These are phyloP conservation scores for Polysphondylium violaceum DNA, from an alignment of 78 protist genomes.

Conservation along the genomic window DNA sequence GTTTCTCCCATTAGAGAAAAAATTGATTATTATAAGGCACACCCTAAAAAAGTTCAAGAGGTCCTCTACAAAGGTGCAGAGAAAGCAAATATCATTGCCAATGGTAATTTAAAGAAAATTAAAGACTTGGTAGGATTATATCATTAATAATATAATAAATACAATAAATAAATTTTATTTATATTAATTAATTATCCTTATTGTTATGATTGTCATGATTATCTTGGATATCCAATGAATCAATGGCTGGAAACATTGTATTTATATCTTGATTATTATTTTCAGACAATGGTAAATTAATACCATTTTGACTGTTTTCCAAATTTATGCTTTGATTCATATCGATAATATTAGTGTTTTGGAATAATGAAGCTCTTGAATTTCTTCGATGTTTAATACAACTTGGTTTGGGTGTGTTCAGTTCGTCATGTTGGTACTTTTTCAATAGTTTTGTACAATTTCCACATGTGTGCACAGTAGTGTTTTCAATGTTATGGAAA, in stretches of 20 bases:
- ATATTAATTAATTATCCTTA: neutral
- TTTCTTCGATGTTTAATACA: no score
- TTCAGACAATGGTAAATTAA: neutral
- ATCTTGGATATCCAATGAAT: no score
- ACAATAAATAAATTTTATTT: neutral
- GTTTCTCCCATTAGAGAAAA: slow-evolving; percentile 73
- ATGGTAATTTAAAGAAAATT: slow-evolving; percentile 44
- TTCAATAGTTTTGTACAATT: slow-evolving; percentile 16
- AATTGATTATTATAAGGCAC: slow-evolving; percentile 39
- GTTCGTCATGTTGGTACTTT: no score
- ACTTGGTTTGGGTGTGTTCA: no score
- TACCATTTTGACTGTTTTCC: neutral
- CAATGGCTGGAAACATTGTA: neutral
- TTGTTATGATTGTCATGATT: no score
- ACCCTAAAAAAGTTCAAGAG: slow-evolving; percentile 44
- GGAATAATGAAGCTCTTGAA: no score
- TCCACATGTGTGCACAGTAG: neutral
- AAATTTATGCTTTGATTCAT: neutral
- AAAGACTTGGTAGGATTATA: slow-evolving; percentile 68
- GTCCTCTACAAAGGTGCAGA: slow-evolving; percentile 50
- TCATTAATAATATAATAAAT: neutral
- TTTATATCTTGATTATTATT: neutral
- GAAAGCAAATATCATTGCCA: slow-evolving; percentile 62
- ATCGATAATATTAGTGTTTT: neutral
- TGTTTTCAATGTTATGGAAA: slow-evolving; percentile 21